Base-by-base conservation (phyloP, 1,284 basidiomycete species). In the Ganoderma lingzhi region DNA sequence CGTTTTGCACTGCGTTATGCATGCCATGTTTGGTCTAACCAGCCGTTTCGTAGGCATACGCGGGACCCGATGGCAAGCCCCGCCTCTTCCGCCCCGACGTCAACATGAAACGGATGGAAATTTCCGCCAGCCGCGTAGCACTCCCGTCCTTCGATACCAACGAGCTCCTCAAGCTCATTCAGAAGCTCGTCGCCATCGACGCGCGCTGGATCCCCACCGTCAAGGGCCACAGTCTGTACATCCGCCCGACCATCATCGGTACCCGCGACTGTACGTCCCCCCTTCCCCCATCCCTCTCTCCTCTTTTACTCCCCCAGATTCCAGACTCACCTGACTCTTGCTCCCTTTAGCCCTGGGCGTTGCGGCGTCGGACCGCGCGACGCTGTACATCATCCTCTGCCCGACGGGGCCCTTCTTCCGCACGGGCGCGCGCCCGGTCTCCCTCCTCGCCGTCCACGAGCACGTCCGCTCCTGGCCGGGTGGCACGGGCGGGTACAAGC, bases 161-260 rank as follows among this genome's bases (percentile, higher is more conserved):
- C 14, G 88, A 85, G 9, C 83, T 96, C 12, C 86, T 93, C 30
- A 82, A 82, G 51, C 84, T 95, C 66, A 92, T 96, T 77, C 90
- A 90, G 76, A 85, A 86, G 55, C 85, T 96, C 56, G 86, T 96
- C 63, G 73, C 82, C 55, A 72, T 91, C 63, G 95, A 97, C 51
- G 81, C 85, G 55, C 86, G 89, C 17, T 96, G 94, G 92, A 93
- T 96, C 51, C 95, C 94, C 9, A 80, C 81, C 0, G 78, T 83
- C 9, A 84, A 87, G 1, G 94, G 91, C n/a, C 88, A 92, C 79
- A 92, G 91, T 65, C 83, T 96, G 41, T 96, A 96, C 82, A 85
- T 96, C 72, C 87, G 92, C n/a, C 94, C 94, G 5, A 94, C 93
- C 1, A 84, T 96, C 76, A 96, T 96, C 76, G 95, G 94, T 19